Base-by-base conservation (phyloP, 1,284 basidiomycete species). In the Pholiota adiposa region DNA sequence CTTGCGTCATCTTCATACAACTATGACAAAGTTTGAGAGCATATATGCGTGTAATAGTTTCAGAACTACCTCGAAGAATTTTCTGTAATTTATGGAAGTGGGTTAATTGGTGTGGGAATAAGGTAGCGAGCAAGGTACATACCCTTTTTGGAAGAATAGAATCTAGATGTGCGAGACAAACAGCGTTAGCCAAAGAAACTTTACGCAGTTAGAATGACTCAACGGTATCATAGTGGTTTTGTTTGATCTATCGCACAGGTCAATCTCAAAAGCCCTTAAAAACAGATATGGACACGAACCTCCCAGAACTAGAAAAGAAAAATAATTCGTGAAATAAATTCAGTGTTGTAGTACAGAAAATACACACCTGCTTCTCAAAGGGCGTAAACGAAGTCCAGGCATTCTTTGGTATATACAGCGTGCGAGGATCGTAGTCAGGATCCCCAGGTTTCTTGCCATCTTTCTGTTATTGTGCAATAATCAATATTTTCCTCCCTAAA, bases 91-190 rank as follows among this genome's bases (percentile, higher is more conserved):
- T n/a, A n/a, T n/a, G n/a, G n/a, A n/a, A n/a, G n/a, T n/a, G n/a
- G n/a, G n/a, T 41, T 46, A 44, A 49, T 4, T 14, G 23, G 5
- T 53, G n/a, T 55, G 36, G 52, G 43, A 59, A 58, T n/a, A 27
- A 48, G 34, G 50, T 36, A 19, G 5, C 21, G 49, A 51, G 44
- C 71, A 59, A 58, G 23, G 9, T 12, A 61, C 72, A 78, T 79
- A 86, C 94, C 95, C 87, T 88, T 94, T 98, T 75, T 99, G 97
- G 79, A 99, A 99, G 82, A 99, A 99, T 43, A 99, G 77, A 18
- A 98, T 83, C 81, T 93, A 62, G 52, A 63, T 61, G 51, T 56
- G 51, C 31, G 33, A 38, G 21, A 25, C 21, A 33, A 0, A 33
- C 27, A 48, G 7, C n/a, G 16, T 52, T 27, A 41, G 48, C 4